Conservation (phyloP, 202 grass and related monocot genomes). For the Panicum virgatum region DNA sequence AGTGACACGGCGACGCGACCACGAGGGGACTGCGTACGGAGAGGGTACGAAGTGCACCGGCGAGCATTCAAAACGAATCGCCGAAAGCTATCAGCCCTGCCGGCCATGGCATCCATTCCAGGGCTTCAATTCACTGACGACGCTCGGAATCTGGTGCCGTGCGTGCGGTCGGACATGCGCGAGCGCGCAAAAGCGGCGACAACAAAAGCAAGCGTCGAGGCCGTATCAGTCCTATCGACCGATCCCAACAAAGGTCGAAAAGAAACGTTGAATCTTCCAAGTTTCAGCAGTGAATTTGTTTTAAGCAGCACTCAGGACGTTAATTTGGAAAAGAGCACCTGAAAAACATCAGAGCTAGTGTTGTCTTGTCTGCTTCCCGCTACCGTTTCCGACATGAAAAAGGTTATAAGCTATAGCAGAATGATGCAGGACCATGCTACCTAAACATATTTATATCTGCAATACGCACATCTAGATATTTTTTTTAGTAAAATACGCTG, state of each 20-base stretch:
- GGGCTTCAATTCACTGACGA: no score
- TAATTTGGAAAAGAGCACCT: neutral
- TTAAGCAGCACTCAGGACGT: neutral
- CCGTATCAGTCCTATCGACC: conserved; percentile 8
- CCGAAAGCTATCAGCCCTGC: conserved; percentile 26
- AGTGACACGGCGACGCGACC: neutral
- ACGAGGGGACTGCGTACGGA: conserved; percentile 6
- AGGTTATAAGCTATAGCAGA: neutral
- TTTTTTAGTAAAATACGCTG: no score
- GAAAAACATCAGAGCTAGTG: conserved; percentile 7
- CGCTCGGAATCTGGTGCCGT: conserved; percentile 35
- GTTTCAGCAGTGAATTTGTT: neutral
- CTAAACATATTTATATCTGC: neutral
- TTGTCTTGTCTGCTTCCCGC: neutral
- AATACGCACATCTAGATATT: no score
- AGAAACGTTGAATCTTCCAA: neutral
- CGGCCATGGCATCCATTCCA: neutral
- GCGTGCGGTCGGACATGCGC: conserved; percentile 32
- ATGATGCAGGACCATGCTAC: neutral
- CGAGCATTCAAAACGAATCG: conserved; percentile 15
- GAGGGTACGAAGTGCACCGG: conserved; percentile 1
- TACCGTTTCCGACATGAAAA: neutral
- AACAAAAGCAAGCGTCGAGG: neutral
- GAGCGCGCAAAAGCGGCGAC: conserved; percentile 45
- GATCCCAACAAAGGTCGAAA: neutral